Evolutionary conservation across 169 alveolate genomes (phyloP).

Genomic region (Sarcocystis neurona): DNA sequence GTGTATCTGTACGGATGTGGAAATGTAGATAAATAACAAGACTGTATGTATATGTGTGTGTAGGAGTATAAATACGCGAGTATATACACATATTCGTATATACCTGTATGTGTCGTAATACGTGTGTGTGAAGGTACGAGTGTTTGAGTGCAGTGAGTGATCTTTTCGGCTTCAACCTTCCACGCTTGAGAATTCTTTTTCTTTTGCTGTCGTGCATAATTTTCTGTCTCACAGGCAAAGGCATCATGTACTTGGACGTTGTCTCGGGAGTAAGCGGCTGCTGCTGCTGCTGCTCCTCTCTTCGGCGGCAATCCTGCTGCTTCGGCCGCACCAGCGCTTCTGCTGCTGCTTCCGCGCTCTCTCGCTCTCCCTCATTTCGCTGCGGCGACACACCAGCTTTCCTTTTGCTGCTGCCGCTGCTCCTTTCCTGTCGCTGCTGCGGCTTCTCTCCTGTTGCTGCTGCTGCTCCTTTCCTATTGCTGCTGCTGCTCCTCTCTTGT

Average conservation of each 20-base stretch:
- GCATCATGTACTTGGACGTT: conserved; percentile 46
- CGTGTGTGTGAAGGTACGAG: too few species aligned
- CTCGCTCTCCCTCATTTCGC: background rate
- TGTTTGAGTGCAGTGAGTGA: too few species aligned
- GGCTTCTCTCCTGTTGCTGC: background rate
- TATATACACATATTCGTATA: too few species aligned
- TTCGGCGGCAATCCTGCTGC: too few species aligned
- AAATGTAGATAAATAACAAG: too few species aligned
- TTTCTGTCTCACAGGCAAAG: conserved; percentile 5
- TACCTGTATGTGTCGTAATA: too few species aligned
- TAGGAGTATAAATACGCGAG: too few species aligned
- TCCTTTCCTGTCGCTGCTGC: background rate
- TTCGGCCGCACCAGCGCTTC: too few species aligned
- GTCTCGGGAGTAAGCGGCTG: conserved; percentile 15
- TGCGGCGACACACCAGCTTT: background rate
- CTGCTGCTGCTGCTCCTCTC: background rate
- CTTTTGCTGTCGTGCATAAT: background rate
- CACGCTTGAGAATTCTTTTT: background rate
- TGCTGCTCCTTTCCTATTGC: background rate
- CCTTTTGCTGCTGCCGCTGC: background rate
- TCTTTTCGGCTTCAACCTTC: too few species aligned
- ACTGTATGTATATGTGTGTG: too few species aligned
- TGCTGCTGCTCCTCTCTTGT: conserved; percentile 1
- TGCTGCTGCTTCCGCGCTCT: background rate
- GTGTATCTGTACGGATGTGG: too few species aligned